Percentiles rank a stretch among this genome's conserved stretches.
phyloP scores from a whole-genome alignment of 176 grass and related monocot species.

The Puya raimondii region DNA sequence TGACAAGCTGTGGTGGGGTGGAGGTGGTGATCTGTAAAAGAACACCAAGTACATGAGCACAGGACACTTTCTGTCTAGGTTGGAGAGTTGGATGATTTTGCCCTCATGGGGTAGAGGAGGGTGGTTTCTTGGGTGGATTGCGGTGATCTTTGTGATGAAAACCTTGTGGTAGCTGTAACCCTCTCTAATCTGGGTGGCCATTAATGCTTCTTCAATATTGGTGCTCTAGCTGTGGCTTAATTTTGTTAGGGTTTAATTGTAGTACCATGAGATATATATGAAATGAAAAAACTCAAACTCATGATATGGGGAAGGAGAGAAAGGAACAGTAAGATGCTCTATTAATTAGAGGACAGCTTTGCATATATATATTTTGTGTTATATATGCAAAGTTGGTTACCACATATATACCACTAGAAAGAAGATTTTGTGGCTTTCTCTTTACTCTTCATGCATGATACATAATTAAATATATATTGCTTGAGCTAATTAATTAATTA shows the following conservation, averaged over 20 bases:
- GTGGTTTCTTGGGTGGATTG: slow-evolving; percentile 12
- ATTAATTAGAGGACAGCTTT: no score
- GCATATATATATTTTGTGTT: no score
- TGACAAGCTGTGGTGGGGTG: slow-evolving; percentile 8
- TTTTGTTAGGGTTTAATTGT: background rate
- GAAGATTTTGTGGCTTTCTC: no score
- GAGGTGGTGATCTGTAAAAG: slow-evolving; percentile 25
- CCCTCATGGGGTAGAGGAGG: background rate
- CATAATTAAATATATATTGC: no score
- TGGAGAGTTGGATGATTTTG: slow-evolving; percentile 18
- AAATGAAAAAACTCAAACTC: background rate
- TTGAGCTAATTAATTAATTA: no score
- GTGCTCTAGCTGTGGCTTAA: background rate
- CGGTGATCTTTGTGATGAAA: slow-evolving; percentile 16
- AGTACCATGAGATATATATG: background rate
- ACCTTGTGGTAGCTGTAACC: background rate
- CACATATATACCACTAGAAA: no score
- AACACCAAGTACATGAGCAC: slow-evolving; percentile 27
- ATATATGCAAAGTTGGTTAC: no score
- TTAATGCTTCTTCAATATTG: slow-evolving; percentile 11
- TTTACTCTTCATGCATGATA: no score
- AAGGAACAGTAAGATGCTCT: no score
- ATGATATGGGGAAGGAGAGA: background rate
- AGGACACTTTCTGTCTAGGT: slow-evolving; percentile 25
- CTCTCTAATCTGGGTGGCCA: slow-evolving; percentile 9